phyloP scores from a whole-genome alignment of 1,284 basidiomycete genomes.

The Golubevia sp. region DNA sequence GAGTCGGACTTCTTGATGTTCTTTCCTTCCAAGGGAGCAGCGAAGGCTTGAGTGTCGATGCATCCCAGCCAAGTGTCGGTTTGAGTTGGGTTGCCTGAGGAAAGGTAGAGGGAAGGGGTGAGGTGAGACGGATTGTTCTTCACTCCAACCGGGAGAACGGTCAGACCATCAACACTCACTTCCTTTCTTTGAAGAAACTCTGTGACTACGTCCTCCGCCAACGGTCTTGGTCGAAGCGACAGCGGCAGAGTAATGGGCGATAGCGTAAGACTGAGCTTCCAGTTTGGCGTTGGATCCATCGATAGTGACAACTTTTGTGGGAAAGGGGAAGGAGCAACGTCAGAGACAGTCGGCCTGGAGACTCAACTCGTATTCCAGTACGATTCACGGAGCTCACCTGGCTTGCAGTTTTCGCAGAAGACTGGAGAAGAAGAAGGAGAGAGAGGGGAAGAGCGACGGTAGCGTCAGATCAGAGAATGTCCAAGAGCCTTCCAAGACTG shows the following conservation, averaged over 20 bases:
- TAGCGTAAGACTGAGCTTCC: constrained; percentile 30
- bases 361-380: too few relatives aligned
- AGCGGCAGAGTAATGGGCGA: constrained; percentile 24
- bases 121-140: constrained; percentile 19
- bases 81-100: constrained; percentile 6
- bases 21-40: constrained; percentile 14
- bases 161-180: not conserved
- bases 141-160: too few relatives aligned
- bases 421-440: too few relatives aligned
- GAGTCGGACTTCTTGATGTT: constrained; percentile 4
- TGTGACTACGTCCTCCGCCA: constrained; percentile 12
- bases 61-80: constrained; percentile 14
- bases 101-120: constrained; percentile 8
- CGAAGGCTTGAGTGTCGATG: constrained; percentile 23
- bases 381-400: too few relatives aligned
- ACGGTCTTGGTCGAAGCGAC: constrained; percentile 23
- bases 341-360: too few relatives aligned
- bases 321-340: too few relatives aligned
- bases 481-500: too few relatives aligned
- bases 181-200: not conserved
- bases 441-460: too few relatives aligned
- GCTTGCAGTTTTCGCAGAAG: constrained; percentile 31
- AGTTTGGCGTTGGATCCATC: constrained; percentile 18
- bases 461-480: too few relatives aligned
- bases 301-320: too few relatives aligned